Conservation (phyloP, 345 rosid genomes). For the Aquilaria yunnanensis region DNA sequence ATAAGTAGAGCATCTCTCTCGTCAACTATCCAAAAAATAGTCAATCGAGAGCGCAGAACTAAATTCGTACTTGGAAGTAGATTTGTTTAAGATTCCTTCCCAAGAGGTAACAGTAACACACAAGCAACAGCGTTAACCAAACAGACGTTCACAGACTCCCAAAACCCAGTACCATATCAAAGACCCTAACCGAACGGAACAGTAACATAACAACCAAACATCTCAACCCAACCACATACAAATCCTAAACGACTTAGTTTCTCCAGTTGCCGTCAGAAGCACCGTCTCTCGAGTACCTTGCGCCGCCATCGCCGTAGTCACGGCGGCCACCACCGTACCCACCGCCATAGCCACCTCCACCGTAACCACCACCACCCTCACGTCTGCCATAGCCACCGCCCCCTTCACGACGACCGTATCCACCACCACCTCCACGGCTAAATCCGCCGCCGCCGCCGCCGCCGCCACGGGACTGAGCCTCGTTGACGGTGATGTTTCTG, state of each 20-base stretch:
- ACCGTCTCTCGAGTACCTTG: slow-evolving; percentile 48
- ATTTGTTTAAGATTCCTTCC: too few relatives aligned
- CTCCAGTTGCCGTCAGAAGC: not conserved
- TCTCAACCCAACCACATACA: not conserved
- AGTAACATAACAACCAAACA: slow-evolving; percentile 5
- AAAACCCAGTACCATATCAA: not conserved
- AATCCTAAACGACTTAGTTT: not conserved
- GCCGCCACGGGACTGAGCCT: slow-evolving; percentile 72
- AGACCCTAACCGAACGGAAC: not conserved
- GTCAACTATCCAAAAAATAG: too few relatives aligned
- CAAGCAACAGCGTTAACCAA: not conserved
- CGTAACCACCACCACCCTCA: slow-evolving; percentile 29
- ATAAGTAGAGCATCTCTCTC: too few relatives aligned
- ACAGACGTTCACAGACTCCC: not conserved
- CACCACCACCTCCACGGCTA: slow-evolving; percentile 37
- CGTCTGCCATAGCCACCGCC: slow-evolving; percentile 43
- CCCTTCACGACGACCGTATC: slow-evolving; percentile 26
- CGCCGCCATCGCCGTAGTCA: slow-evolving; percentile 34
- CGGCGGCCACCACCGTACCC: slow-evolving; percentile 31
- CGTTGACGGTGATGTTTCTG: slow-evolving; percentile 71
- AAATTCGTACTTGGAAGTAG: too few relatives aligned
- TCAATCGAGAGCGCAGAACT: too few relatives aligned
- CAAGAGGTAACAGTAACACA: too few relatives aligned
- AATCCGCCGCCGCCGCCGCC: slow-evolving; percentile 44
- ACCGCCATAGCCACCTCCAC: slow-evolving; percentile 17